Evolutionary conservation across 2,329 filamentous ascomycete genomes (phyloP), one percentile per base, ranked within the genome.

Genomic region (Aspergillus thermomutatus): DNA sequence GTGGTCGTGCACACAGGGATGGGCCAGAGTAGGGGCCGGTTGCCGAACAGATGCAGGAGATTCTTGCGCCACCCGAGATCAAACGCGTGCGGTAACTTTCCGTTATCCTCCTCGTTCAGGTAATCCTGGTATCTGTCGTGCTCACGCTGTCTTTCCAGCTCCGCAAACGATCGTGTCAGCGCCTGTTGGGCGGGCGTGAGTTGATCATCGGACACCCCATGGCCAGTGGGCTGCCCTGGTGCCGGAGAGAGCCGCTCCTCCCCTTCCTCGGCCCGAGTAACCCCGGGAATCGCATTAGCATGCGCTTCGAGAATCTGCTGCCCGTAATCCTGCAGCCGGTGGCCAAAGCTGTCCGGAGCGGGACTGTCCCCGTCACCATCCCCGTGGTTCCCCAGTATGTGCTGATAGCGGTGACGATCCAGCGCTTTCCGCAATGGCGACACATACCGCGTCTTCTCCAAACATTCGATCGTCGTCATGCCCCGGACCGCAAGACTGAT

Each of bases 391-490:
- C 74, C 54, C 45, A 60, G 50, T 14, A 83, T 78, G 59, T 83
- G 80, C 49, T 83, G 80, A 59, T 78, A 75, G 63, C 85, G 83
- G 54, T 87, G 83, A 60, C 84, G 79, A 69, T 90, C 86, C 69
- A 93, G 83, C 50, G 83, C 83, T 69, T 86, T 86, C 55, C 88
- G 84, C 58, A 96, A 72, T 0, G 91, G 91, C 9, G 89, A 91
- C 7, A 96, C 83, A 75, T 99, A 99, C 54, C 94, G 85, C 1
- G 93, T 97, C 80, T 94, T 97, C 75, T 99, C 94, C 58, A 99
- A 79, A 67, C 89, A 96, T 73, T 99, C 94, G 57, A 99, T 97
- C 3, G 94, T 99, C 1, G 94, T 99, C 75, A 95, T 87, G 3
- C 91, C 91, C 26, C 84, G 83, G 53, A 83, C 78, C 1, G 91